Percentiles rank a stretch among this genome's conserved stretches.
Conservation (phyloP, 129 eudicot species). For the Tagetes erecta region DNA sequence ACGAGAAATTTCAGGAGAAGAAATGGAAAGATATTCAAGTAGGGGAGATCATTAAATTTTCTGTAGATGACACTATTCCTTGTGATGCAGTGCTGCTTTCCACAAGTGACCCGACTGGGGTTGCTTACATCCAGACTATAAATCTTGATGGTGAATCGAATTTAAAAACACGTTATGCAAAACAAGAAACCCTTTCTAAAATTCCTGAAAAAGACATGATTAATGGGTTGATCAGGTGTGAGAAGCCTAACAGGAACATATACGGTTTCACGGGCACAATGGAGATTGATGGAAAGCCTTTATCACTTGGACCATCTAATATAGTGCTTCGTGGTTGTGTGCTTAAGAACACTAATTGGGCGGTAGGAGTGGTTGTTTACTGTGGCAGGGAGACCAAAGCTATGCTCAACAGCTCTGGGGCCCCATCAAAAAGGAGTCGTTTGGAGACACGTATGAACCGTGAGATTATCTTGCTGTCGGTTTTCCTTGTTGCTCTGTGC, state of each 20-base stretch:
- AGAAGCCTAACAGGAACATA: conserved; percentile 92
- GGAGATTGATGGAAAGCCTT: conserved; percentile 82
- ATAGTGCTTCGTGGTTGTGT: conserved; percentile 92
- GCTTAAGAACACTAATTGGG: conserved; percentile 90
- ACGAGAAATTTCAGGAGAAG: conserved; percentile 58
- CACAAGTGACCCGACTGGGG: conserved; percentile 93
- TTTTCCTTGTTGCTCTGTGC: conserved; percentile 70
- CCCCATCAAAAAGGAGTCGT: conserved; percentile 90
- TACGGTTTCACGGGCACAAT: conserved; percentile 84
- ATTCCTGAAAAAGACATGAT: conserved; percentile 54
- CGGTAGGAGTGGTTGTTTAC: conserved; percentile 81
- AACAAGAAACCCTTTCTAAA: conserved; percentile 82
- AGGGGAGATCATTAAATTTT: conserved; percentile 78
- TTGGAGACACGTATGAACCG: conserved; percentile 83
- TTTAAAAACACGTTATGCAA: conserved; percentile 88
- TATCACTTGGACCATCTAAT: conserved; percentile 93
- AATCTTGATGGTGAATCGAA: conserved; percentile 96
- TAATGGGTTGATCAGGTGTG: conserved; percentile 84
- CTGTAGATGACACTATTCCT: conserved; percentile 76
- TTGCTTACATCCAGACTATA: conserved; percentile 88
- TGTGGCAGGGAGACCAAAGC: conserved; percentile 94
- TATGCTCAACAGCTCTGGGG: conserved; percentile 94
- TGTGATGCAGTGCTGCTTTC: conserved; percentile 93
- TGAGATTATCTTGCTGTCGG: conserved; percentile 70
- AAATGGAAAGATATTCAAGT: conserved; percentile 84